These are phyloP conservation scores for Rubia peregrina DNA, from an alignment of 305 asterid species.

Conservation along the genomic window DNA sequence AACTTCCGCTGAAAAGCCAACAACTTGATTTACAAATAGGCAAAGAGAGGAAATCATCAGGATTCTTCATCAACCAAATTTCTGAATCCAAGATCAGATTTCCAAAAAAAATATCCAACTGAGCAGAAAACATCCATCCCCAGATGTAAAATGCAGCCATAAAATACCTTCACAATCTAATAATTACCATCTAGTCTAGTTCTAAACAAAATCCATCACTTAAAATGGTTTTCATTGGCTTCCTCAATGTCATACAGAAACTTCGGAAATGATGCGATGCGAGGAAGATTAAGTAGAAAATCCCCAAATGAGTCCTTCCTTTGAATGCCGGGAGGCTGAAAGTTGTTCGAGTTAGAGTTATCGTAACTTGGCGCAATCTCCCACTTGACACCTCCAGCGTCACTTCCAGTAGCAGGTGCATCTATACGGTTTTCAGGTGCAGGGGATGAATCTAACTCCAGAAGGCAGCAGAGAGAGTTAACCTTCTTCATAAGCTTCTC, in stretches of 20 bases:
- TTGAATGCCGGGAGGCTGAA: slow-evolving; percentile 32
- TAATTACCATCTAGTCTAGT: not conserved
- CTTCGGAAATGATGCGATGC: slow-evolving; percentile 42
- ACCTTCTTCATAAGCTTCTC: slow-evolving; percentile 86
- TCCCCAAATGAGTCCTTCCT: slow-evolving; percentile 63
- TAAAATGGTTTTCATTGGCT: slow-evolving; percentile 38
- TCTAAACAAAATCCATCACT: slow-evolving; percentile 14
- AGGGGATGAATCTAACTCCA: slow-evolving; percentile 40
- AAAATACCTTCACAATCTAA: not conserved
- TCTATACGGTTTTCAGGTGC: slow-evolving; percentile 20
- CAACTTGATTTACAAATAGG: too few relatives aligned
- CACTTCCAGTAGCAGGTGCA: slow-evolving; percentile 19
- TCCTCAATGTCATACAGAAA: slow-evolving; percentile 33
- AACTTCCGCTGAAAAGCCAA: too few relatives aligned
- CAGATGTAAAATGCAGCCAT: not conserved
- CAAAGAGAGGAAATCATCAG: not conserved
- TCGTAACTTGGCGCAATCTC: slow-evolving; percentile 22
- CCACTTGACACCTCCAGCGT: slow-evolving; percentile 17
- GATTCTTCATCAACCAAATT: not conserved
- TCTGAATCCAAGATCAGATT: not conserved
- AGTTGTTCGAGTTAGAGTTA: slow-evolving; percentile 11
- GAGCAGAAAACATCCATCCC: not conserved
- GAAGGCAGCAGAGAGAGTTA: slow-evolving; percentile 84
- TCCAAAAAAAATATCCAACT: not conserved
- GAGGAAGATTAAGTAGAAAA: slow-evolving; percentile 35